These are phyloP conservation scores for Elongisporangium senticosum DNA, from an alignment of 352 stramenopile species.

Conservation along the genomic window DNA sequence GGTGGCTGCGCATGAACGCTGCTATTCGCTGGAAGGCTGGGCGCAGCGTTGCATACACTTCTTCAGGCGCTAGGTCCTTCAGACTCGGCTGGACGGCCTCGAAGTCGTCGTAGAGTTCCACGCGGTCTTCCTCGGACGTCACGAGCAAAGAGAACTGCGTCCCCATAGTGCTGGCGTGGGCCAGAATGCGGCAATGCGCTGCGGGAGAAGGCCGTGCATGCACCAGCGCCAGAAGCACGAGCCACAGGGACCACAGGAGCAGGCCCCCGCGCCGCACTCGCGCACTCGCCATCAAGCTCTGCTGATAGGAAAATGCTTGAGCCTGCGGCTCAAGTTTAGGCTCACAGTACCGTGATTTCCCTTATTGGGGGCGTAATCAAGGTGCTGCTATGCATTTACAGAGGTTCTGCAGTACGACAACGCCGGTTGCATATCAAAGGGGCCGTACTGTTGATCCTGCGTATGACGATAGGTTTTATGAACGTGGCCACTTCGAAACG, in stretches of 20 bases:
- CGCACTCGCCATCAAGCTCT: neutral
- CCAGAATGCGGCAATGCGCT: constrained; percentile 49
- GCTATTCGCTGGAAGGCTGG: constrained; percentile 41
- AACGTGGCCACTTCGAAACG: neutral
- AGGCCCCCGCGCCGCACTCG: neutral
- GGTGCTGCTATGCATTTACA: neutral
- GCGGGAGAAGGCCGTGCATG: constrained; percentile 8
- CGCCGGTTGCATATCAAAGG: neutral
- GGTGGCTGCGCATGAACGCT: constrained; percentile 5
- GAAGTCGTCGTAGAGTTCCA: constrained; percentile 44
- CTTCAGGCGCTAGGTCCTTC: constrained; percentile 9
- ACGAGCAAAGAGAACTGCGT: constrained; percentile 46
- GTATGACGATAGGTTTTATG: neutral
- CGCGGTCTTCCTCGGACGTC: constrained; percentile 35
- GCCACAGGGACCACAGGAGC: neutral
- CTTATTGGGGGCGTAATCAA: neutral
- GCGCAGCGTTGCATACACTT: constrained; percentile 39
- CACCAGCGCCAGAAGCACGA: constrained; percentile 14
- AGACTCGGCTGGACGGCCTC: constrained; percentile 18
- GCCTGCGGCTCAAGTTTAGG: neutral
- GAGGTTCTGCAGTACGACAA: neutral
- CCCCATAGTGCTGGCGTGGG: constrained; percentile 34
- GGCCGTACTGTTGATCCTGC: neutral
- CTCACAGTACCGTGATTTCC: neutral
- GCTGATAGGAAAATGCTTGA: neutral